Percentiles rank a stretch among this genome's conserved stretches.
phyloP scores from a whole-genome alignment of 2,329 filamentous ascomycete species.

The Epicoccum nigrum region DNA sequence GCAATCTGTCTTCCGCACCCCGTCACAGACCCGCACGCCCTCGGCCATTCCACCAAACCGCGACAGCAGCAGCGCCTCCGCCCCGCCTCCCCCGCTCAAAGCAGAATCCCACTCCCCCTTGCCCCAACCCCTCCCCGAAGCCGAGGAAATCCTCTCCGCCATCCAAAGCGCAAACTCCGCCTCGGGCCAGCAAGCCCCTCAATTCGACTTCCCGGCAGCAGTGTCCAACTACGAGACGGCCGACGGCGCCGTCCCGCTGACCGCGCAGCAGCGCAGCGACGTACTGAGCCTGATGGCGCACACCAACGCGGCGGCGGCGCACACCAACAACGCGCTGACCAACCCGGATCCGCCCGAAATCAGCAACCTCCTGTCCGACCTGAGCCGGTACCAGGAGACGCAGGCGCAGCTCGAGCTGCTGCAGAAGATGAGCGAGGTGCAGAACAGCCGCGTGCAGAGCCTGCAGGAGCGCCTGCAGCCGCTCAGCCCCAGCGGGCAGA shows the following conservation, averaged over 20 bases:
- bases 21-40: conserved; percentile 24
- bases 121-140: conserved; percentile 45
- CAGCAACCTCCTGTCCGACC: conserved; percentile 62
- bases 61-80: conserved; percentile 20
- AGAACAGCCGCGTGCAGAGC: conserved; percentile 76
- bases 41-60: conserved; percentile 14
- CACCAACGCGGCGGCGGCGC: conserved; percentile 50
- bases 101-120: conserved; percentile 50
- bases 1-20: conserved; percentile 33
- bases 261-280: conserved; percentile 54
- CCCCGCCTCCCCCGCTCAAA: conserved; percentile 48
- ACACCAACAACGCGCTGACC: conserved; percentile 62
- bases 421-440: conserved; percentile 77
- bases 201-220: conserved; percentile 55
- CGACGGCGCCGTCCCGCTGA: conserved; percentile 54
- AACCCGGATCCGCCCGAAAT: conserved; percentile 61
- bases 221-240: conserved; percentile 56
- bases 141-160: conserved; percentile 58
- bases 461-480: conserved; percentile 77
- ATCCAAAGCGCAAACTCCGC: conserved; percentile 55
- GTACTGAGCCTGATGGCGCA: conserved; percentile 57
- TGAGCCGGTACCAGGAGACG: conserved; percentile 71
- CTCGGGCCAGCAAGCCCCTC: conserved; percentile 42
- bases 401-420: conserved; percentile 79
- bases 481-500: conserved; percentile 77